Evolutionary conservation across 2,329 filamentous ascomycete genomes (phyloP), one percentile per base, ranked within the genome.

Genomic region (Aspergillus pseudoviridinutans): DNA sequence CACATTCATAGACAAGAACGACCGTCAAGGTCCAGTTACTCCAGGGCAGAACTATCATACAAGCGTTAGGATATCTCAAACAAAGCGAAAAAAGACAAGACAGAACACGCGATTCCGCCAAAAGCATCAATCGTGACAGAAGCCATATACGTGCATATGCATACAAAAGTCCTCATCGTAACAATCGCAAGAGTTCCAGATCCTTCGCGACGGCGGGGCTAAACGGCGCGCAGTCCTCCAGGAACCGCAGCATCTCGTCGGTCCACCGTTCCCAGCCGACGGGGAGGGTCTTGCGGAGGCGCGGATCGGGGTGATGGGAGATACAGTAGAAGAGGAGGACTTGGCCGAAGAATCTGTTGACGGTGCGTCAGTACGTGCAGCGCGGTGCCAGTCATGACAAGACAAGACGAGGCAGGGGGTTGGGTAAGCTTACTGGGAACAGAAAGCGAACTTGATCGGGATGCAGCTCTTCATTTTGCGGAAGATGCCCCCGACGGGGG

Each of bases 271-370:
- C 74, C 72, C 73, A 76, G 52, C 72, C 74, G 1, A 55, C n/a
- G 1, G 75, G 74, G 6, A 77, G 58, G 0, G 70, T 71, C 24
- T 71, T 68, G 2, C 73, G 68, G 3, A 77, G 59, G 7, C 71
- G 68, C 0, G 64, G 29, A 57, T 73, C 69, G 0, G 72, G 64
- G 3, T 74, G 76, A 47, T 75, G 69, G 2, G 74, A 69, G 51
- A 77, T 74, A 52, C 74, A 75, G 56, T 76, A 73, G 59, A 77
- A 77, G 25, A 77, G 68, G 32, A 77, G 68, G 27, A 77, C 65
- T 59, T 77, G 75, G 22, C 75, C 75, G 58, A 77, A 77, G 62
- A 77, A 75, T 49, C 72, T 75, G 32, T 2, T 42, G 25, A 22
- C 3, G 29, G 51, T 50, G 22, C 7, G 12, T 29, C n/a, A 47